Evolutionary conservation across 2,329 filamentous ascomycete species (phyloP).

Genomic region (Aaosphaeria arxii): DNA sequence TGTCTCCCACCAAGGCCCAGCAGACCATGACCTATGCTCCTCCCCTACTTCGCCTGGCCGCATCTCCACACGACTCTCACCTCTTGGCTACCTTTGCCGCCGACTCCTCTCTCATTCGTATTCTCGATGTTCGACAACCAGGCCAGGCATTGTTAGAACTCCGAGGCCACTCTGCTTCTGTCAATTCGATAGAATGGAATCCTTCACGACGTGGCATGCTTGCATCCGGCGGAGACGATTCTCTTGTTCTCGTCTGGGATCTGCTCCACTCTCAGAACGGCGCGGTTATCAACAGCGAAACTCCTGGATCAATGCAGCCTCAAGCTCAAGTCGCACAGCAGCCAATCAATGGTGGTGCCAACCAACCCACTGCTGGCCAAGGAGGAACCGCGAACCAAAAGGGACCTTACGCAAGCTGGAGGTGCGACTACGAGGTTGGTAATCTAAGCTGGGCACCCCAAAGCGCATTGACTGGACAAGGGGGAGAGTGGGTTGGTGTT

Average conservation of each 20-base stretch:
- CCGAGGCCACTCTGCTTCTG: constrained; percentile 76
- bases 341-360: constrained; percentile 21
- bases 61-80: constrained; percentile 92
- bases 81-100: constrained; percentile 95
- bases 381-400: constrained; percentile 48
- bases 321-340: constrained; percentile 22
- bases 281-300: constrained; percentile 45
- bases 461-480: constrained; percentile 62
- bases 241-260: constrained; percentile 90
- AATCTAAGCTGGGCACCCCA: constrained; percentile 84
- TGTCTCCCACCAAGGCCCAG: constrained; percentile 72
- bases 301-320: constrained; percentile 26
- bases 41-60: constrained; percentile 75
- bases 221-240: constrained; percentile 89
- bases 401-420: constrained; percentile 75
- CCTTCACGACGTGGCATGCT: constrained; percentile 81
- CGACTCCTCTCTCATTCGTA: constrained; percentile 87
- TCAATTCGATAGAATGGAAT: constrained; percentile 97
- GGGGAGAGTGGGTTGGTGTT: constrained; percentile 80
- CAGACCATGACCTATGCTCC: constrained; percentile 65
- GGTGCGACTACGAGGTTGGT: constrained; percentile 81
- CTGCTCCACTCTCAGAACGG: constrained; percentile 66
- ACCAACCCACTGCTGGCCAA: constrained; percentile 15
- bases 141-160: constrained; percentile 93
- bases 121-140: constrained; percentile 92